Conservation (phyloP, 345 rosid genomes). For the Syzygium grande region DNA sequence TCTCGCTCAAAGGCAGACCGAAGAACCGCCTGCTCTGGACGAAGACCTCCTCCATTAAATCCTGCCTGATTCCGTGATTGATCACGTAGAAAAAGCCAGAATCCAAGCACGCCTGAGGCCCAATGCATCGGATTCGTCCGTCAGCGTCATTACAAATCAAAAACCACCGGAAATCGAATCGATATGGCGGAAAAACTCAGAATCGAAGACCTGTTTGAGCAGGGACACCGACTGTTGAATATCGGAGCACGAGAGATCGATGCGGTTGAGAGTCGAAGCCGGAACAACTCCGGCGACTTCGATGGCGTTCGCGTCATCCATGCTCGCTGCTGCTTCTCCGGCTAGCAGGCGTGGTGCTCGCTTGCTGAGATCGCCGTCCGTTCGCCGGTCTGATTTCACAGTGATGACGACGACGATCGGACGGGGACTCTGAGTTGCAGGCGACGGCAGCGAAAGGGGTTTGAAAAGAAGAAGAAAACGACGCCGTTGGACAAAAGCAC, state of each 20-base stretch:
- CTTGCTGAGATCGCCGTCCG: not conserved
- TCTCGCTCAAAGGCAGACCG: constrained; percentile 40
- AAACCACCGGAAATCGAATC: not conserved
- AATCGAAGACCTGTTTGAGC: constrained; percentile 43
- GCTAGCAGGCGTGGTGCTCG: not conserved
- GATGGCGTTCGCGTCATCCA: not conserved
- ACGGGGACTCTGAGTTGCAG: not conserved
- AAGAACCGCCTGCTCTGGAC: constrained; percentile 55
- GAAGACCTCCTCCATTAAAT: constrained; percentile 57
- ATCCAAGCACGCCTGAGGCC: constrained; percentile 67
- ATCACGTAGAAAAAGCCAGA: constrained; percentile 73
- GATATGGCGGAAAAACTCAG: not conserved
- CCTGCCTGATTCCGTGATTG: constrained; percentile 63
- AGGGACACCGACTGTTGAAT: constrained; percentile 23
- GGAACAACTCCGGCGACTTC: constrained; percentile 17
- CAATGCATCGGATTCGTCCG: not conserved
- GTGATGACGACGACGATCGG: not conserved
- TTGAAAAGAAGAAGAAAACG: not conserved
- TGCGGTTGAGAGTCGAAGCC: constrained; percentile 20
- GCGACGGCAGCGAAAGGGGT: not conserved
- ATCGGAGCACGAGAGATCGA: constrained; percentile 46
- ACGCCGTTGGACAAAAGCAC: not conserved
- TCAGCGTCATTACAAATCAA: not conserved
- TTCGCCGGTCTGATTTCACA: not conserved
- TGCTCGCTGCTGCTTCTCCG: not conserved